These are phyloP conservation scores for Lactifluus pinguis DNA, from an alignment of 768 basidiomycete species.

Conservation along the genomic window DNA sequence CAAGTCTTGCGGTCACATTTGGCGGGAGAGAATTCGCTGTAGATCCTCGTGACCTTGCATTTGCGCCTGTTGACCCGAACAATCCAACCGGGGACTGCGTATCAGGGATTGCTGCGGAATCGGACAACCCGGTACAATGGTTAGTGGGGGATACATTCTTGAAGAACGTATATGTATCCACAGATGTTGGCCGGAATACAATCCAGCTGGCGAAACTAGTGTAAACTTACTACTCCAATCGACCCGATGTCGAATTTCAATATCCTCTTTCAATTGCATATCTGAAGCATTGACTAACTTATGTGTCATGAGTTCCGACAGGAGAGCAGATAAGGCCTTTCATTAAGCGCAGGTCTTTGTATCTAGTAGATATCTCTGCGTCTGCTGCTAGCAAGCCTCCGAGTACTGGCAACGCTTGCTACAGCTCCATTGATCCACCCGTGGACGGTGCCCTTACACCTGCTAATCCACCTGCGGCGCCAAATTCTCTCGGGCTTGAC, in stretches of 20 bases:
- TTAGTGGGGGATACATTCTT: conserved; percentile 69
- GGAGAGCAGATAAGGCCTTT: no score
- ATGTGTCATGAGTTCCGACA: no score
- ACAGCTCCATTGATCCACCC: no score
- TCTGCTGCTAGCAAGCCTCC: no score
- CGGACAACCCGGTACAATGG: conserved; percentile 56
- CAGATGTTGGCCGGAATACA: conserved; percentile 46
- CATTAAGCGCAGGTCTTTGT: no score
- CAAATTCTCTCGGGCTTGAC: conserved; percentile 54
- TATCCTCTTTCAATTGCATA: no score
- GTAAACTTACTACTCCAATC: background rate
- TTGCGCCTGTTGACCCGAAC: conserved; percentile 44
- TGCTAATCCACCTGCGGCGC: conserved; percentile 34
- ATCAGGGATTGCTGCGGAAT: conserved; percentile 58
- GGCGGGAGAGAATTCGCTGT: conserved; percentile 53
- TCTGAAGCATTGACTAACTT: no score
- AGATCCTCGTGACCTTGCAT: conserved; percentile 55
- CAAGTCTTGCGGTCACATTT: conserved; percentile 47
- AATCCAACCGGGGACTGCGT: conserved; percentile 52
- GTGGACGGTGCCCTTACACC: conserved; percentile 32
- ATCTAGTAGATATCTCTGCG: no score
- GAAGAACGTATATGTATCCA: conserved; percentile 70
- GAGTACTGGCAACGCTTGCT: no score
- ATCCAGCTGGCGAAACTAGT: conserved; percentile 34
- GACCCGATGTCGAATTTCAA: no score